Percentiles rank a stretch among this genome's conserved stretches.
These are phyloP conservation scores for Colletotrichum sp. DNA, from an alignment of 2,329 filamentous ascomycete species.

Conservation along the genomic window DNA sequence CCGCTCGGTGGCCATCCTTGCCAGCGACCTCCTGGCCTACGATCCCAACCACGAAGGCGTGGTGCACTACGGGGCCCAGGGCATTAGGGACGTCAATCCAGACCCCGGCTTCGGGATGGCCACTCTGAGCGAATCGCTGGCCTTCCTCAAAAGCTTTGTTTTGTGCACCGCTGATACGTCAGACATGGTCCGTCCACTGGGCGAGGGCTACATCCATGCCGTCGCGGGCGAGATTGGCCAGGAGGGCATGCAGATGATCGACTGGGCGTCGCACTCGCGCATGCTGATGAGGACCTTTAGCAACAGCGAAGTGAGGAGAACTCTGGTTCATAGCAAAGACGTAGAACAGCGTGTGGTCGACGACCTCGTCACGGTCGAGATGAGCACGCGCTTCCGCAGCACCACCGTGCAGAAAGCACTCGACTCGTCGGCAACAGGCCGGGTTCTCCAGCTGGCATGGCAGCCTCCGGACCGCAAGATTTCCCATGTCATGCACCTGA, in stretches of 20 bases:
- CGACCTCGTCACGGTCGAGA: conserved; percentile 7
- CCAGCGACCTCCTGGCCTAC: conserved; percentile 22
- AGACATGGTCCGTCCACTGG: not conserved
- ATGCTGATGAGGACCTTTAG: not conserved
- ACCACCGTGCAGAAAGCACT: not conserved
- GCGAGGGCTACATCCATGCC: conserved; percentile 14
- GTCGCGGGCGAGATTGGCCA: conserved; percentile 6
- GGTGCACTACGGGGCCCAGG: conserved; percentile 19
- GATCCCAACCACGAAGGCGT: conserved; percentile 18
- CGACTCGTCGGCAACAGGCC: not conserved
- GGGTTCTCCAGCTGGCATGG: conserved; percentile 14
- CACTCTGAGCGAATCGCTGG: conserved; percentile 10
- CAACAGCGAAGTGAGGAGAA: conserved; percentile 12
- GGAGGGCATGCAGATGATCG: not conserved
- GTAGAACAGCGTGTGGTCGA: not conserved
- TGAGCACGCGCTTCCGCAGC: conserved; percentile 3
- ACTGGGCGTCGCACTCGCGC: not conserved
- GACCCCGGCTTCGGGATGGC: conserved; percentile 19
- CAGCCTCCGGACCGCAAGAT: conserved; percentile 14
- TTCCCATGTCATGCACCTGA: conserved; percentile 17
- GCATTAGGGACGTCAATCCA: conserved; percentile 9
- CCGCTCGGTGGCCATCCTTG: conserved; percentile 15
- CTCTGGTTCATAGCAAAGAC: not conserved
- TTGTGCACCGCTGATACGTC: conserved; percentile 9
- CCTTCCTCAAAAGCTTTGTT: conserved; percentile 9